Evolutionary conservation across 805 yeast species (phyloP).

Genomic region (Wickerhamiella dianesei): DNA sequence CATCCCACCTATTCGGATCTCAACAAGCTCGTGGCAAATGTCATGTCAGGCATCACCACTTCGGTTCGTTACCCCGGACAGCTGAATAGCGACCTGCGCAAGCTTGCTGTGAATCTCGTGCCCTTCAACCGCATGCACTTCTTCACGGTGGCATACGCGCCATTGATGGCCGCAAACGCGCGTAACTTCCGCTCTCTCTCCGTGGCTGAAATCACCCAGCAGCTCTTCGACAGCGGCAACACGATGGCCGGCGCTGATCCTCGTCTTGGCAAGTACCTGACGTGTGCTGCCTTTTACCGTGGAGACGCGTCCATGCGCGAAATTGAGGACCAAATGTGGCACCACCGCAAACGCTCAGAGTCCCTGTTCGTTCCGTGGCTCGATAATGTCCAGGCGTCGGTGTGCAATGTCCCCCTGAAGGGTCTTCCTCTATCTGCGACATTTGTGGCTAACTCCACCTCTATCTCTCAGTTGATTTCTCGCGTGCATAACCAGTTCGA

Average conservation of each 20-base stretch:
- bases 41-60: slow-evolving; percentile 93
- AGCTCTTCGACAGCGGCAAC: slow-evolving; percentile 81
- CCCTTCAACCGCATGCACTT: slow-evolving; percentile 95
- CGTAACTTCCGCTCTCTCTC: slow-evolving; percentile 73
- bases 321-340: slow-evolving; percentile 81
- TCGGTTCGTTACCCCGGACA: slow-evolving; percentile 93
- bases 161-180: slow-evolving; percentile 69
- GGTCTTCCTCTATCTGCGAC: slow-evolving; percentile 84
- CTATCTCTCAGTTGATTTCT: slow-evolving; percentile 83
- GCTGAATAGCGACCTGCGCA: slow-evolving; percentile 82
- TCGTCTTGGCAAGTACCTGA: slow-evolving; percentile 78
- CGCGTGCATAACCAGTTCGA: slow-evolving; percentile 84
- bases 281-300: slow-evolving; percentile 89
- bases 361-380: slow-evolving; percentile 90
- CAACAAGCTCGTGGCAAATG: slow-evolving; percentile 74
- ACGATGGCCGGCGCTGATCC: slow-evolving; percentile 97
- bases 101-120: slow-evolving; percentile 84
- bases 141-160: slow-evolving; percentile 93
- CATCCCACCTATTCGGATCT: slow-evolving; percentile 72
- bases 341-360: slow-evolving; percentile 66
- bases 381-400: slow-evolving; percentile 89
- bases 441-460: slow-evolving; percentile 85
- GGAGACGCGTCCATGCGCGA: slow-evolving; percentile 89
- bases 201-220: slow-evolving; percentile 90
- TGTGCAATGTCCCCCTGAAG: slow-evolving; percentile 83